Evolutionary conservation across 2,329 filamentous ascomycete genomes (phyloP).

Genomic region (Allantophomopsis cytisporea): DNA sequence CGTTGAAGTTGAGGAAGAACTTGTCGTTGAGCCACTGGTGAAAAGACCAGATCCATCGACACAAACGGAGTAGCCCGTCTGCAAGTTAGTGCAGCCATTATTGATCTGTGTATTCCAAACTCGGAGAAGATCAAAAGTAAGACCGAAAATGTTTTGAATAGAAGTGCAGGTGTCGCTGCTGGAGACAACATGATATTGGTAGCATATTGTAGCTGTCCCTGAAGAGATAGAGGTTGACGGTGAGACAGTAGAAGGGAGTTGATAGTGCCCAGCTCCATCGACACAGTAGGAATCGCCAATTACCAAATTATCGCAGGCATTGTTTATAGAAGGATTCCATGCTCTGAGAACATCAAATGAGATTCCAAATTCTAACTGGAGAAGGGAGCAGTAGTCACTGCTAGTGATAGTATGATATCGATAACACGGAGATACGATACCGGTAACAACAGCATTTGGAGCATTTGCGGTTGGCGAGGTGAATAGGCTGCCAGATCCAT

Average conservation of each 20-base stretch:
- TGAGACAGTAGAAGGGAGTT: background rate
- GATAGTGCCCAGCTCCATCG: background rate
- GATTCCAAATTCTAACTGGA: background rate
- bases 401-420: background rate
- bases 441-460: background rate
- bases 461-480: background rate
- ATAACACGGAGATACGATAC: background rate
- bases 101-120: slow-evolving; percentile 1
- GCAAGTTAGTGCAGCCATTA: background rate
- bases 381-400: background rate
- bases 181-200: background rate
- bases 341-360: background rate
- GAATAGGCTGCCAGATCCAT: background rate
- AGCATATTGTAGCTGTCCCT: background rate
- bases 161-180: background rate
- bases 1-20: background rate
- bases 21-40: background rate
- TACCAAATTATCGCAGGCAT: background rate
- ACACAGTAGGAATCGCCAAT: background rate
- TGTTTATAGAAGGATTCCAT: background rate
- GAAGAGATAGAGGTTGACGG: background rate
- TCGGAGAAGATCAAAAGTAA: background rate
- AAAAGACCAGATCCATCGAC: background rate
- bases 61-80: background rate
- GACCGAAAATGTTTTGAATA: background rate